Evolutionary conservation across 768 basidiomycete species (phyloP), one percentile per base, ranked within the genome.

Genomic region (Candolleomyces eurysporus): DNA sequence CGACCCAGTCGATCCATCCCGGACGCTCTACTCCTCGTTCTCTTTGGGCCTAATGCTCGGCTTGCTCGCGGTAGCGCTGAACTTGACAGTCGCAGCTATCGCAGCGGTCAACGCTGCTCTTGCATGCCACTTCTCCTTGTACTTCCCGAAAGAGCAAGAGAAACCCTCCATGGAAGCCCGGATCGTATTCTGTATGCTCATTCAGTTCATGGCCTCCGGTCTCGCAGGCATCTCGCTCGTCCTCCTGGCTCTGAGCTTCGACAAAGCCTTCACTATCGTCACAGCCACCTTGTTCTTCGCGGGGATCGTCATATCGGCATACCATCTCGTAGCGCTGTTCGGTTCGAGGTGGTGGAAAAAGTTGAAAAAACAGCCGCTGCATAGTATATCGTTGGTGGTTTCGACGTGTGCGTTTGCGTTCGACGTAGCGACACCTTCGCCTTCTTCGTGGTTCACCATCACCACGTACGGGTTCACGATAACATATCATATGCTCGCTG

Each of bases 201-300:
- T 56, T 5, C 54, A 56, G 40, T 56, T 56, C 40, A 56, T 56
- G 22, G 54, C 54, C n/a, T 56, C 54, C 17, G 54, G 54, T 8
- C 39, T 56, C 8, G 54, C 54, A 9, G 54, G 54, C 4, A 56
- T 43, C 14, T 56, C 54, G 6, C 54, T 56, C 22, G 21, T 56
- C 13, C 36, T 56, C 39, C 54, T 56, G 4, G 39, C 31, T 16
- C 7, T 21, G n/a, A n/a, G 22, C 8, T 43, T 56, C 19, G 54
- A 56, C 39, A n/a, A 42, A 5, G 54, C 54, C 4, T 56, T 56
- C 40, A 43, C 54, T 1, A 56, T 56, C 40, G 54, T 56, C 22
- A 30, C 54, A 9, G 54, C 54, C 1, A 39, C 42, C 5, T 17
- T 56, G 5, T 56, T 56, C 54, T 56, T 56, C 21, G 32, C 54